Conservation (phyloP, 2,329 filamentous ascomycete species). For the Nannizziopsis barbatae region DNA sequence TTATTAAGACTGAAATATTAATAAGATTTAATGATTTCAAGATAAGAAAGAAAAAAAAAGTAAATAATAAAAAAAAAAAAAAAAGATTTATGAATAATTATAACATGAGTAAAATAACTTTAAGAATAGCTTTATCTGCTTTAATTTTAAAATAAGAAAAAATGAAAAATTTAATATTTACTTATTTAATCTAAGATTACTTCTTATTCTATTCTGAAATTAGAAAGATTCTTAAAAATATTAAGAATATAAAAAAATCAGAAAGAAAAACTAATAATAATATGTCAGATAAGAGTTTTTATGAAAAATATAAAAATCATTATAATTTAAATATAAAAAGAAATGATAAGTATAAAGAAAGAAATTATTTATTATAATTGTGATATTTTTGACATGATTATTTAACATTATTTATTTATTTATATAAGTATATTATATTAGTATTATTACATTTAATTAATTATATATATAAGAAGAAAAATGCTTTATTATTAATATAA, state of each 20-base stretch:
- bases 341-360: conserved; percentile 3
- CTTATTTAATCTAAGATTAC: conserved; percentile 19
- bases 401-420: conserved; percentile 28
- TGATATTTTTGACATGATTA: conserved; percentile 25
- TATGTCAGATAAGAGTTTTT: neutral
- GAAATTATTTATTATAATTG: conserved; percentile 9
- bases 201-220: conserved; percentile 15
- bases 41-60: conserved; percentile 24
- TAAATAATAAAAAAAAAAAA: conserved; percentile 21
- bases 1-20: conserved; percentile 10
- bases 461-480: conserved; percentile 23
- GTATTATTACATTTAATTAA: conserved; percentile 21
- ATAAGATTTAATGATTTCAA: conserved; percentile 20
- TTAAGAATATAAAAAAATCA: conserved; percentile 8
- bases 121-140: conserved; percentile 21
- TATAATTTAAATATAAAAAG: neutral
- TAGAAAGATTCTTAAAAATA: conserved; percentile 17
- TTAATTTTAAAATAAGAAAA: conserved; percentile 29
- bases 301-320: conserved; percentile 2
- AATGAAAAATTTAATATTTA: conserved; percentile 22
- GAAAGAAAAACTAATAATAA: conserved; percentile 3
- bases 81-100: conserved; percentile 19
- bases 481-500: conserved; percentile 30
- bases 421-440: conserved; percentile 30
- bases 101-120: conserved; percentile 19